A percentile compares a stretch with the other conserved stretches of the same genome.
These are phyloP conservation scores for Vanilla planifolia DNA, from an alignment of 106 monocot species.

Conservation along the genomic window DNA sequence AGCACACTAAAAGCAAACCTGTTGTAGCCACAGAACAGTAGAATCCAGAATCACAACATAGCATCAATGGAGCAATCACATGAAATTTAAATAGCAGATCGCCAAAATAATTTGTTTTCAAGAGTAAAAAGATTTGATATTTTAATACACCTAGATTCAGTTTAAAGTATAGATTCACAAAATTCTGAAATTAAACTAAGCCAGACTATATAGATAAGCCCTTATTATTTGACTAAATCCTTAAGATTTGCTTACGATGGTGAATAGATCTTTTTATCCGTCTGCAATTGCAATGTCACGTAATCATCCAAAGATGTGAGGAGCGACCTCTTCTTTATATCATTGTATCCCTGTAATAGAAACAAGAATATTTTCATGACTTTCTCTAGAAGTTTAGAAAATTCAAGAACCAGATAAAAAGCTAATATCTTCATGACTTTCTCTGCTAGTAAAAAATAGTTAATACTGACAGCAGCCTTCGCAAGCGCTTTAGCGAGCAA, in stretches of 20 bases:
- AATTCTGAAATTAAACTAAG: no score
- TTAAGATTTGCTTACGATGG: conserved; percentile 44
- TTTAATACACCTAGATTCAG: no score
- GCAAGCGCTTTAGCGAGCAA: conserved; percentile 96
- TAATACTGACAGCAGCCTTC: conserved; percentile 68
- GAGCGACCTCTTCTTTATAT: conserved; percentile 84
- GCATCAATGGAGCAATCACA: neutral
- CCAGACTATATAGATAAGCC: no score
- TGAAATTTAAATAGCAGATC: neutral
- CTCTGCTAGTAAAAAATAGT: neutral
- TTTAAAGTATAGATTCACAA: no score
- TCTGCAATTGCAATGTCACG: conserved; percentile 68
- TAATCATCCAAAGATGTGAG: conserved; percentile 74
- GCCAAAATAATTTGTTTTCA: no score
- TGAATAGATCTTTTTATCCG: conserved; percentile 49
- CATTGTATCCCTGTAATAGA: conserved; percentile 61
- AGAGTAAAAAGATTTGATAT: no score
- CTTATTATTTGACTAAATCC: no score
- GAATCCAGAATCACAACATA: neutral
- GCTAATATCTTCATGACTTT: neutral
- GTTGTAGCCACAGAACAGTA: neutral
- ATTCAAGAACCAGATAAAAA: neutral
- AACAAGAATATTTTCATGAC: neutral
- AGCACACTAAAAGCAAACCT: conserved; percentile 72
- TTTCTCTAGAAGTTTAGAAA: no score